phyloP scores from a whole-genome alignment of 2,329 filamentous ascomycete genomes.

The Cryphonectria parasitica region DNA sequence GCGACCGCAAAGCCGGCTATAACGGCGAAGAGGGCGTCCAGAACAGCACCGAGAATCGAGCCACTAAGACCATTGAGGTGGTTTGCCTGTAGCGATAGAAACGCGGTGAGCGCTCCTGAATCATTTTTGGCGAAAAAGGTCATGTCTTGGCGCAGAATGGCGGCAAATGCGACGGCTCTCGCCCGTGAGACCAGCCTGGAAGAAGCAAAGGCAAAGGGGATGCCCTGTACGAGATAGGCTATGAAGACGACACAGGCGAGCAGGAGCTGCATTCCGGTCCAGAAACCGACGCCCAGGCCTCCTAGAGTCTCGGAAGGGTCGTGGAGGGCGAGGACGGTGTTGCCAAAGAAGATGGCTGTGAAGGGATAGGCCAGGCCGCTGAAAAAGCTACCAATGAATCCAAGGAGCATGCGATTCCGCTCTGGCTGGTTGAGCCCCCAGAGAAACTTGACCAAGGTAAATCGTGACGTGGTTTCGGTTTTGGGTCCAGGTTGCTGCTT shows the following conservation, averaged over 20 bases:
- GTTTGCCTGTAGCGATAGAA: background rate
- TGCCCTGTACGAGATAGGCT: background rate
- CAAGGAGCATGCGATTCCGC: background rate
- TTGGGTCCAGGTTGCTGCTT: background rate
- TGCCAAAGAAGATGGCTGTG: background rate
- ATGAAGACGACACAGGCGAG: background rate
- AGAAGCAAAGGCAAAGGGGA: background rate
- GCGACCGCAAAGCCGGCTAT: background rate
- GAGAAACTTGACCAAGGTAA: background rate
- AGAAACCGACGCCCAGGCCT: background rate
- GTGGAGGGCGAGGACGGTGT: background rate
- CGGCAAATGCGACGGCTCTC: background rate
- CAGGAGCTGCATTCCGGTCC: background rate
- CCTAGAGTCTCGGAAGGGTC: background rate
- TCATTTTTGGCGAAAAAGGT: background rate
- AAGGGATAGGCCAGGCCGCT: background rate
- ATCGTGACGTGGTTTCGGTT: background rate
- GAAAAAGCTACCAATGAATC: background rate
- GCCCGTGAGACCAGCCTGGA: background rate
- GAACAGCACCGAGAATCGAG: background rate
- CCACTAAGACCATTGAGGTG: background rate
- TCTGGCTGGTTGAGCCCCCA: background rate
- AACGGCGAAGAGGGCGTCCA: background rate
- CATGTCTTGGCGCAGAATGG: background rate
- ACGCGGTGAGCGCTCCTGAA: background rate